A percentile compares a stretch with the other conserved stretches of the same genome.
phyloP scores from a whole-genome alignment of 805 yeast genomes.

The Brettanomyces nanus region DNA sequence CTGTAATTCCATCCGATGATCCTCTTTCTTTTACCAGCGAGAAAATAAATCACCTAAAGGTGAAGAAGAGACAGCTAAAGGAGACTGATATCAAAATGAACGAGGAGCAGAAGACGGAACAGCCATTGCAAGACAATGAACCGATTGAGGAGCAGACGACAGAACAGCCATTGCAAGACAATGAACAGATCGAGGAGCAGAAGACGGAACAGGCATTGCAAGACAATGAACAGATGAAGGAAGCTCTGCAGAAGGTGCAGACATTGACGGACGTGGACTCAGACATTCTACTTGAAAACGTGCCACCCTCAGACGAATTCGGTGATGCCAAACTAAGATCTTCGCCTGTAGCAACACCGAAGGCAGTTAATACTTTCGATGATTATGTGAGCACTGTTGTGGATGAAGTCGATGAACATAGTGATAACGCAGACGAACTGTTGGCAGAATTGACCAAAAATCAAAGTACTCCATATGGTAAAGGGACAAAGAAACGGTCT shows the following conservation, averaged over 20 bases:
- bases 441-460: conserved; percentile 2
- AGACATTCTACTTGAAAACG: no score
- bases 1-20: not conserved
- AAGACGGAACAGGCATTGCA: no score
- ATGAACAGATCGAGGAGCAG: not conserved
- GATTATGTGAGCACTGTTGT: not conserved
- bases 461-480: conserved; percentile 13
- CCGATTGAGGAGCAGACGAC: not conserved
- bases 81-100: not conserved
- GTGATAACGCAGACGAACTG: not conserved
- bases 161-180: not conserved
- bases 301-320: no score
- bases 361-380: not conserved
- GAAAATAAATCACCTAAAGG: not conserved
- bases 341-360: conserved; percentile 2
- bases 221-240: no score
- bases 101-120: not conserved
- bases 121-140: no score
- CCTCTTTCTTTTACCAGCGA: not conserved
- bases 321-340: no score
- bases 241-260: no score
- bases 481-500: not conserved
- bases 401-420: not conserved
- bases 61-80: no score
- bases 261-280: no score